Evolutionary conservation across 1,284 basidiomycete genomes (phyloP).

Genomic region (Pascua sp.): DNA sequence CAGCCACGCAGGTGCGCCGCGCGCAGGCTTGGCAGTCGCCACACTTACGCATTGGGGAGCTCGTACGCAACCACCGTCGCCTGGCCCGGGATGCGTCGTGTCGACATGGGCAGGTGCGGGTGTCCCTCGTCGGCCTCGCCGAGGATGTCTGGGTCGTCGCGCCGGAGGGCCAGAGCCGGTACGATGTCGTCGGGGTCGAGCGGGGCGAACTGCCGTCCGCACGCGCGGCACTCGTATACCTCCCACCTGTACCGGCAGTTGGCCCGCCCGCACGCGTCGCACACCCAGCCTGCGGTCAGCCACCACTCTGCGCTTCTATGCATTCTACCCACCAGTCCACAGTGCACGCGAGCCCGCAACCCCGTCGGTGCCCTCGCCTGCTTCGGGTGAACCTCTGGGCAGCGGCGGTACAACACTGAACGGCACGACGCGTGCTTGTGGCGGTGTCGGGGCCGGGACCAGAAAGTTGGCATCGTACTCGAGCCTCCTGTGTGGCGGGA

Average conservation of each 20-base stretch:
- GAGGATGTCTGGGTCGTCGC: constrained; percentile 1
- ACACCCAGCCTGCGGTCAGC: constrained; percentile 38
- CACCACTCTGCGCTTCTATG: too few species aligned
- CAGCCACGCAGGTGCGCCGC: background rate
- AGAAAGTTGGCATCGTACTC: constrained; percentile 27
- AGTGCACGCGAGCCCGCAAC: constrained; percentile 20
- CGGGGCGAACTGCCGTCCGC: constrained; percentile 4
- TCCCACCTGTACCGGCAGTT: constrained; percentile 45
- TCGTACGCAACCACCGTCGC: constrained; percentile 15
- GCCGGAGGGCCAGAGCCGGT: background rate
- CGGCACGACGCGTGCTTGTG: constrained; percentile 10
- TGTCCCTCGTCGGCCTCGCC: constrained; percentile 5
- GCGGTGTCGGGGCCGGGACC: constrained; percentile 10
- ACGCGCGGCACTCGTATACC: constrained; percentile 26
- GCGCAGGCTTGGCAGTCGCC: background rate
- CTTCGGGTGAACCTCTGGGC: constrained; percentile 2
- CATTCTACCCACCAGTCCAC: constrained; percentile 27
- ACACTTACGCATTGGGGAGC: constrained; percentile 12
- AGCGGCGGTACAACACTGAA: constrained; percentile 32
- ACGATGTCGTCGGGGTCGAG: constrained; percentile 7
- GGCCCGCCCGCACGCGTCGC: constrained; percentile 35
- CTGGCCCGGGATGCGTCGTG: background rate
- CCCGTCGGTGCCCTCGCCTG: constrained; percentile 3
- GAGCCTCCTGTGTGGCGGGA: constrained; percentile 31
- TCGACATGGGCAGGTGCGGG: background rate